These are phyloP conservation scores for Lasiodiplodia hormozganensis DNA, from an alignment of 2,329 filamentous ascomycete species.

Conservation along the genomic window DNA sequence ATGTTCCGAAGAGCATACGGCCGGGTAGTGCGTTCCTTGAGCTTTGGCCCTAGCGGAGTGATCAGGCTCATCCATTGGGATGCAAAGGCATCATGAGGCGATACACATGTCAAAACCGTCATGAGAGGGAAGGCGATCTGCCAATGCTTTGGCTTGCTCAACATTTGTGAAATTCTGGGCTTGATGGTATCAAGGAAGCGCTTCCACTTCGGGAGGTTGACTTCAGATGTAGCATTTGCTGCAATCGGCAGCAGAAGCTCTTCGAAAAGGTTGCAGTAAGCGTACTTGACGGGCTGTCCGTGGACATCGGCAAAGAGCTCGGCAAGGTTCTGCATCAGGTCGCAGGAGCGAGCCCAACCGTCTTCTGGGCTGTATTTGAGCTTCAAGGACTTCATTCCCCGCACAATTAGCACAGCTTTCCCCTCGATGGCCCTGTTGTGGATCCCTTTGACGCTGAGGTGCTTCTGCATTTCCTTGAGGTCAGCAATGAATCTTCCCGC, in stretches of 20 bases:
- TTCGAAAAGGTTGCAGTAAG: slow-evolving; percentile 91
- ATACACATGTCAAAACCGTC: slow-evolving; percentile 85
- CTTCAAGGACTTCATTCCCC: slow-evolving; percentile 88
- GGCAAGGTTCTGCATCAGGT: slow-evolving; percentile 83
- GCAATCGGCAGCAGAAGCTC: slow-evolving; percentile 87
- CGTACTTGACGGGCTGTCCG: slow-evolving; percentile 87
- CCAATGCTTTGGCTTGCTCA: slow-evolving; percentile 94
- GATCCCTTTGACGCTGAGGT: slow-evolving; percentile 74
- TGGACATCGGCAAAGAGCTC: slow-evolving; percentile 85
- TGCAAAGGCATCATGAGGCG: slow-evolving; percentile 81
- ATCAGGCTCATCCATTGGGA: slow-evolving; percentile 87
- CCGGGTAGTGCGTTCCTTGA: slow-evolving; percentile 82
- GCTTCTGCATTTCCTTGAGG: slow-evolving; percentile 77
- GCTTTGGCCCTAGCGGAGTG: slow-evolving; percentile 75
- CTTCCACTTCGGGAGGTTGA: slow-evolving; percentile 84
- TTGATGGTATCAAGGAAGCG: slow-evolving; percentile 82
- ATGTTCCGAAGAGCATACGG: slow-evolving; percentile 86
- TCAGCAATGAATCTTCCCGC: slow-evolving; percentile 82
- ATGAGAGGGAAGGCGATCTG: slow-evolving; percentile 85
- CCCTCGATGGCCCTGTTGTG: slow-evolving; percentile 74
- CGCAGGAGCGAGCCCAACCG: slow-evolving; percentile 84
- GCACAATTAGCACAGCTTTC: slow-evolving; percentile 84
- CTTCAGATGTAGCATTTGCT: slow-evolving; percentile 76
- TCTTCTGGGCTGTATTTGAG: slow-evolving; percentile 76
- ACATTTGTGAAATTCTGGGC: slow-evolving; percentile 80